Conservation (phyloP, 306 rosid genomes). For the Quercus berberidifolia region DNA sequence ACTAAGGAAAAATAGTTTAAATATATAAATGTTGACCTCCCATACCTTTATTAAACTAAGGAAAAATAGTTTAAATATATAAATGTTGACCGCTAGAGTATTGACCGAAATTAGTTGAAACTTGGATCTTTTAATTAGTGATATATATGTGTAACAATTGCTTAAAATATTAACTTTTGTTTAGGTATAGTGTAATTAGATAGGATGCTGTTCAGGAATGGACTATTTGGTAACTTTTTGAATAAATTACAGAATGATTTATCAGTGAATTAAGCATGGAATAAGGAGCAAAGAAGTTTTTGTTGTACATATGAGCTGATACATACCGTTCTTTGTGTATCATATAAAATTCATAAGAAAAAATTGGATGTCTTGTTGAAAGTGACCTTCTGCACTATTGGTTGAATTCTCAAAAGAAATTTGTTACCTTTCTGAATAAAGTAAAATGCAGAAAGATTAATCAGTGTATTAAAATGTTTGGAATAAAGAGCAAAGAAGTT, state of each 20-base stretch:
- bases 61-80: background rate
- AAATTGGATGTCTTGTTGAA: background rate
- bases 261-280: background rate
- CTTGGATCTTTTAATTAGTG: background rate
- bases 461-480: background rate
- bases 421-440: background rate
- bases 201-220: background rate
- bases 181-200: background rate
- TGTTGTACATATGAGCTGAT: background rate
- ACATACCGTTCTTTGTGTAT: background rate
- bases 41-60: slow-evolving; percentile 3
- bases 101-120: background rate
- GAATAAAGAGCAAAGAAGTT: background rate
- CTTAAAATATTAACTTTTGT: background rate
- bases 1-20: background rate
- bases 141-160: background rate
- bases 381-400: background rate
- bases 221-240: background rate
- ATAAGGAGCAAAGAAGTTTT: background rate
- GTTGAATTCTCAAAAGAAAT: background rate
- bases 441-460: background rate
- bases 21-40: background rate
- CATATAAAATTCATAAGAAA: background rate
- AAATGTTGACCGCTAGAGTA: background rate
- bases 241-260: background rate